Evolutionary conservation across 768 basidiomycete species (phyloP), one percentile per base, ranked within the genome.

Genomic region (Kondoa malvinella): DNA sequence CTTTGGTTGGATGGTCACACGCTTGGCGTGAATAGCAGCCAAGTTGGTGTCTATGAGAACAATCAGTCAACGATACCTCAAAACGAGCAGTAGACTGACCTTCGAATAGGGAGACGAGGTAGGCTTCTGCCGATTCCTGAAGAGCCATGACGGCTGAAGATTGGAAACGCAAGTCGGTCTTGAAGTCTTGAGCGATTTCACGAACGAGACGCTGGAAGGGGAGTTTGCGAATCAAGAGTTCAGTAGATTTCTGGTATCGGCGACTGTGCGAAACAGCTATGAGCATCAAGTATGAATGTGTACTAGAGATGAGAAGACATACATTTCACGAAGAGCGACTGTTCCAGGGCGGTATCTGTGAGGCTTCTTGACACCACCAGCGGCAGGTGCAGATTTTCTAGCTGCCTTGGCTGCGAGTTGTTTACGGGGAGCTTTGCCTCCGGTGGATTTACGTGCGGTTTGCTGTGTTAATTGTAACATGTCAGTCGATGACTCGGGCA

Each of bases 361-460:
- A 72, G 86, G 86, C 80, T 86, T 87, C 83, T 87, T 87, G 77
- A 87, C 92, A 85, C 92, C 92, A 80, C 92, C 92, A 71, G 92
- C 86, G 67, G 87, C 83, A 65, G 87, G 75, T 31, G 79, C 76
- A 29, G 76, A 76, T 77, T 81, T 81, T 70, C 79, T 76, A 62
- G 80, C 80, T 66, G 78, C 79, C 77, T 81, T 81, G 75, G 80
- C 79, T 62, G 80, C 80, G 73, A 81, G 79, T 76, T 78, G 78
- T 76, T 78, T 77, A 59, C 77, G 74, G 30, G 77, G 77, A 1
- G 68, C 81, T 79, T 75, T 77, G 79, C 85, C 87, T 82, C 85
- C 87, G 72, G 87, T 87, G 80, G 73, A 69, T 56, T 68, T 71
- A 25, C 69, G 69, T 57, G 69, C 69, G 66, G 69, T 70, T 69